Conservation (phyloP, 768 basidiomycete species). For the Russula ochroleuca region DNA sequence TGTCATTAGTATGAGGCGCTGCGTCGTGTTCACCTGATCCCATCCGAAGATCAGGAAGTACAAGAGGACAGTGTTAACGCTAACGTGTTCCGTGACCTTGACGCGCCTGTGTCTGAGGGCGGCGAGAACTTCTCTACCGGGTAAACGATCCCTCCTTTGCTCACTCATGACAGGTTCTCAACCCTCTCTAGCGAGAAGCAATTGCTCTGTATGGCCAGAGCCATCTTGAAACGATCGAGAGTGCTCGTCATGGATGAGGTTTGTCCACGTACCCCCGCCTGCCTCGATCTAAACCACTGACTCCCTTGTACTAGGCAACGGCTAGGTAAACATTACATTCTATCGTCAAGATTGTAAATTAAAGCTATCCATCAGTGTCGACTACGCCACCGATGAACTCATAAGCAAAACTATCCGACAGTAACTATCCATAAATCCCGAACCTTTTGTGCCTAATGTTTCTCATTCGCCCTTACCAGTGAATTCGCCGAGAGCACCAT, state of each 20-base stretch:
- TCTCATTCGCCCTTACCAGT: constrained; percentile 35
- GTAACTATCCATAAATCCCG: constrained; percentile 40
- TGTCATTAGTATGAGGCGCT: constrained; percentile 66
- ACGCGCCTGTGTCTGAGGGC: constrained; percentile 72
- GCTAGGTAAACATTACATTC: constrained; percentile 44
- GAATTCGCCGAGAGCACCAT: constrained; percentile 80
- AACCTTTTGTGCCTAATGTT: not conserved
- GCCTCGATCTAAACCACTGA: not conserved
- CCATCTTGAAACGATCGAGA: constrained; percentile 73
- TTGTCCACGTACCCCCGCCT: not conserved
- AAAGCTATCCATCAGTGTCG: constrained; percentile 47
- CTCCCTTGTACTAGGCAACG: constrained; percentile 47
- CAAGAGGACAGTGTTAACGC: constrained; percentile 51
- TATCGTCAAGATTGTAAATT: not conserved
- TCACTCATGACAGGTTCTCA: not conserved
- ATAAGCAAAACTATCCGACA: constrained; percentile 78
- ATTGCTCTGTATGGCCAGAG: constrained; percentile 84
- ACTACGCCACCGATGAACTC: constrained; percentile 85
- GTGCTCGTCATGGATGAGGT: constrained; percentile 85
- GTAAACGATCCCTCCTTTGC: constrained; percentile 36
- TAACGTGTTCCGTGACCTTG: constrained; percentile 74
- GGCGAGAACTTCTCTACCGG: constrained; percentile 89
- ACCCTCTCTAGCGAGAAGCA: constrained; percentile 60
- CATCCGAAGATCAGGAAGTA: constrained; percentile 48
- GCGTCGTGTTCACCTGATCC: constrained; percentile 78